Base-by-base conservation (phyloP, 352 stramenopile species). In the Globisporangium lucens region DNA sequence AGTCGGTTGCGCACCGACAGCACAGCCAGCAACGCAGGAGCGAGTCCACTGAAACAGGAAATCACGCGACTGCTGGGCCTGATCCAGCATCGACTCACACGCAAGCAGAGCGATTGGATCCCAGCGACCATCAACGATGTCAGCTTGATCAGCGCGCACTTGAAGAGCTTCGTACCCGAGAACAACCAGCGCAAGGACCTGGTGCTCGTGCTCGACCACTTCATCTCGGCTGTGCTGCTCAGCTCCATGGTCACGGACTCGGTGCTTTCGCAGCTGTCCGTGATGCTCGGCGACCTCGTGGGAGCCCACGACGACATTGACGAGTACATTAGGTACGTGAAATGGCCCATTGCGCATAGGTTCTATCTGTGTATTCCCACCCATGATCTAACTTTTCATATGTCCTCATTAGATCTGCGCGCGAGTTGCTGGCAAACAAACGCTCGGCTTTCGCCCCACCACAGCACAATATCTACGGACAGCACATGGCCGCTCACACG, bases 41-140 rank as follows among this genome's bases (percentile, higher is more conserved):
- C 24, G 27, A 67, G 38, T 24, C 10, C 13, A 8, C 29, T 56
- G 51, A 33, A 57, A 51, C 66, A 86, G 57, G 69, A 72, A 0
- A 71, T 89, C 4, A 43, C 73, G 30, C 88, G 85, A 62, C 63
- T 89, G 22, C 63, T 86, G 57, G 58, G 65, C 46, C 74, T 78
- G 68, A 88, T 91, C 71, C 79, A 89, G 71, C 72, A 86, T 55
- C 79, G 83, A 47, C 79, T 91, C 30, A 86, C 80, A 4, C 79
- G 81, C 74, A 89, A 89, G 66, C 81, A 75, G 62, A 82, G 69
- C 55, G 74, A 83, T 41, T 91, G 83, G 83, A 85, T 89, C 68
- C 68, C 70, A 57, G 87, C 87, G 69, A 89, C 80, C 70, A 80
- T 89, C 47, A 53, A 61, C 33, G 81, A 89, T 56, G 80, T 89